A percentile compares a stretch with the other conserved stretches of the same genome.
Evolutionary conservation across 768 basidiomycete species (phyloP).

Genomic region (Leccinum pellstonianum): DNA sequence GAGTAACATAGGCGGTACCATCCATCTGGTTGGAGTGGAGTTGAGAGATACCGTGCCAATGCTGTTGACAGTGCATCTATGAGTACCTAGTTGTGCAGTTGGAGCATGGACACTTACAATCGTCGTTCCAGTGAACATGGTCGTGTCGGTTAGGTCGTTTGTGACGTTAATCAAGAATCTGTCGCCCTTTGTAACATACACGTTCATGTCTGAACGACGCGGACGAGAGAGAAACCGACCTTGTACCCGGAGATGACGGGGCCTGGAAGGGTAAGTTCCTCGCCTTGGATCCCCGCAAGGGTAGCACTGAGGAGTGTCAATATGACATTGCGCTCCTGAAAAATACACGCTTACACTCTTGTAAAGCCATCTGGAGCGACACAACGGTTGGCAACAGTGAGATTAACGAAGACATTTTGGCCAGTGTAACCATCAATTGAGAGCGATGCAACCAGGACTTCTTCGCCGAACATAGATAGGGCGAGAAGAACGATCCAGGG

Average conservation of each 20-base stretch:
- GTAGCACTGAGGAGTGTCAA: conserved; percentile 28
- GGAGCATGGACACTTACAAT: conserved; percentile 16
- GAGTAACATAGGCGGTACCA: conserved; percentile 39
- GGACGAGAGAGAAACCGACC: conserved; percentile 11
- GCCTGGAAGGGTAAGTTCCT: conserved; percentile 35
- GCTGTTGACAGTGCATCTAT: conserved; percentile 16
- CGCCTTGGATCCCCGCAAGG: conserved; percentile 32
- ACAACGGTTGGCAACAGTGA: conserved; percentile 6
- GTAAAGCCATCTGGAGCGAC: conserved; percentile 15
- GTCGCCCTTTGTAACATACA: conserved; percentile 15
- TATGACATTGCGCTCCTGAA: not conserved
- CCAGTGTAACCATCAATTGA: not conserved
- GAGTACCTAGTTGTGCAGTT: not conserved
- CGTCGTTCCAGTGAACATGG: conserved; percentile 21
- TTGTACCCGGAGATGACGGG: conserved; percentile 41
- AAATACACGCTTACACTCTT: conserved; percentile 4
- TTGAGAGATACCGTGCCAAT: conserved; percentile 32
- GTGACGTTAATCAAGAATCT: conserved; percentile 17
- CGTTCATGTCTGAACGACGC: no score
- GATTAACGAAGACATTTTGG: not conserved
- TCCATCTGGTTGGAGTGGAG: conserved; percentile 24
- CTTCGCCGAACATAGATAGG: not conserved
- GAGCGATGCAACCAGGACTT: not conserved
- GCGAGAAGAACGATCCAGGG: not conserved
- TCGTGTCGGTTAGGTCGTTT: conserved; percentile 21